Conservation (phyloP, 2,329 filamentous ascomycete species). For the Huntiella moniliformis region DNA sequence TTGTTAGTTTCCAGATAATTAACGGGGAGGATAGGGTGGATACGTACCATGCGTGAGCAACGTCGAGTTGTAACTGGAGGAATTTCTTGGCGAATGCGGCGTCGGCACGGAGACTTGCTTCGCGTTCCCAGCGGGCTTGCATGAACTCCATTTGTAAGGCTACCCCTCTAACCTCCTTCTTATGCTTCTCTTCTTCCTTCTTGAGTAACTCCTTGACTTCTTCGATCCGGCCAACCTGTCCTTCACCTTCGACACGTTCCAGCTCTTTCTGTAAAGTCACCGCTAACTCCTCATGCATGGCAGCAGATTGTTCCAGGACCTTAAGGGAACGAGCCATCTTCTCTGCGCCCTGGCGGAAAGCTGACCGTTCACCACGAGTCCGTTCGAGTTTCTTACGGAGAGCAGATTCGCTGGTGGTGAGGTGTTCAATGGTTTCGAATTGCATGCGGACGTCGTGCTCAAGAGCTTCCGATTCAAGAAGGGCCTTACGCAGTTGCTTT, state of each 20-base stretch:
- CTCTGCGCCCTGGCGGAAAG: constrained; percentile 34
- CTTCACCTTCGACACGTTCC: constrained; percentile 16
- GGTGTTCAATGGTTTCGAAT: constrained; percentile 41
- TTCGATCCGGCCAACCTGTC: constrained; percentile 16
- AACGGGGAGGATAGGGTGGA: constrained; percentile 5
- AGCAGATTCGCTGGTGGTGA: constrained; percentile 36
- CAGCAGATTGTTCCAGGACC: constrained; percentile 24
- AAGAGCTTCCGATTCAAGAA: constrained; percentile 48
- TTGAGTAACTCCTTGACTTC: constrained; percentile 20
- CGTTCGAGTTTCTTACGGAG: constrained; percentile 51
- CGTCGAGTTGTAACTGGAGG: constrained; percentile 58
- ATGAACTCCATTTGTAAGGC: constrained; percentile 84
- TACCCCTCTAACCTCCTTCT: constrained; percentile 62
- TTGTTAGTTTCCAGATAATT: constrained; percentile 8
- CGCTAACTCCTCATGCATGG: constrained; percentile 3
- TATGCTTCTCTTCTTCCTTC: constrained; percentile 42
- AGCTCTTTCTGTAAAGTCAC: constrained; percentile 6
- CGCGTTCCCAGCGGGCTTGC: constrained; percentile 60
- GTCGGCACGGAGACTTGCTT: constrained; percentile 61
- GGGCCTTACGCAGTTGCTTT: constrained; percentile 39
- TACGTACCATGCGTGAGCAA: constrained; percentile 76
- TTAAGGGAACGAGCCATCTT: constrained; percentile 34
- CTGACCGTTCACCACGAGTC: constrained; percentile 44
- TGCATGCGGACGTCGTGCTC: constrained; percentile 53
- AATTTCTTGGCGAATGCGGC: constrained; percentile 76